These are phyloP conservation scores for Candida sphagnicola DNA, from an alignment of 805 yeast species.

Conservation along the genomic window DNA sequence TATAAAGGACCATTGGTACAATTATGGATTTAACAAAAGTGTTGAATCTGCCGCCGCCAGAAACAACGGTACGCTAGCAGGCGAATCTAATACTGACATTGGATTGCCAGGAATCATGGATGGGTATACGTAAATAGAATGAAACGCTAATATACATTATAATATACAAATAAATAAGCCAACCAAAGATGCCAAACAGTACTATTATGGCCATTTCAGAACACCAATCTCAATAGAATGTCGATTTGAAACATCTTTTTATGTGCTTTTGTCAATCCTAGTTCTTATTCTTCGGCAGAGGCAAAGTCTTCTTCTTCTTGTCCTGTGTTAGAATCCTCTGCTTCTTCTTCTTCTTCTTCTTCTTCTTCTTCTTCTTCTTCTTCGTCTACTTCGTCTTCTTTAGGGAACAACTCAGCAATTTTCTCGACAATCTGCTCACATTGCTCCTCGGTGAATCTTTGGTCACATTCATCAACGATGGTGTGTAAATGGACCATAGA, in stretches of 20 bases:
- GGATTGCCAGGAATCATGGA: slow-evolving; percentile 17
- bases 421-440: slow-evolving; percentile 56
- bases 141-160: neutral
- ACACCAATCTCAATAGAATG: too few species aligned
- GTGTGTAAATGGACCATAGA: slow-evolving; percentile 76
- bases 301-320: slow-evolving; percentile 4
- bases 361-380: slow-evolving; percentile 19
- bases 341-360: slow-evolving; percentile 16
- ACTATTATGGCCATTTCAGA: too few species aligned
- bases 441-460: slow-evolving; percentile 68
- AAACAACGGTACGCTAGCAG: neutral
- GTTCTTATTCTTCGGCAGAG: slow-evolving; percentile 2
- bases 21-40: slow-evolving; percentile 7
- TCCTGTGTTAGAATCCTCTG: neutral
- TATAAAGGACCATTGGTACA: slow-evolving; percentile 35
- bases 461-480: slow-evolving; percentile 89
- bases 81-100: neutral
- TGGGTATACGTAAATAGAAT: slow-evolving; percentile 14
- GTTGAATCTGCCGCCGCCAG: slow-evolving; percentile 1
- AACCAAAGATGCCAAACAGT: too few species aligned
- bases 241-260: neutral
- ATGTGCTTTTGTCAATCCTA: neutral
- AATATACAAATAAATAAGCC: slow-evolving; percentile 2
- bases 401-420: slow-evolving; percentile 52
- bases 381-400: slow-evolving; percentile 26